Percentiles rank a stretch among this genome's conserved stretches.
Evolutionary conservation across 2,329 filamentous ascomycete species (phyloP).

Genomic region (Aspergillus eucalypticola): DNA sequence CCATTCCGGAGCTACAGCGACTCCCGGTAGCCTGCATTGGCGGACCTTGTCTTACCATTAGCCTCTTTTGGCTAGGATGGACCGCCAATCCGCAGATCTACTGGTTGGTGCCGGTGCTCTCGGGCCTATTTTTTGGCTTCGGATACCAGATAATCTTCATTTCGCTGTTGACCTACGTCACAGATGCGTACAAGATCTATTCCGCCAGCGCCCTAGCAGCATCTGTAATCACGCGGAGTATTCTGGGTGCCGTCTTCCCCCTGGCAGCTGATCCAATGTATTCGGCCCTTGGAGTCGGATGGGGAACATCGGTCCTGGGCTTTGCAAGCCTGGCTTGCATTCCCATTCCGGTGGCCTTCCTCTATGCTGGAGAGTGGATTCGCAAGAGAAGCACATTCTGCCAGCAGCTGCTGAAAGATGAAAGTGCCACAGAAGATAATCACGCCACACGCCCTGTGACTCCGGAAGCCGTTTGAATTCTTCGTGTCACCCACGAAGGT

Average conservation of each 20-base stretch:
- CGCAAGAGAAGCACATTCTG: conserved; percentile 34
- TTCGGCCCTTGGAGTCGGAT: conserved; percentile 38
- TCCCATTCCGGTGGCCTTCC: conserved; percentile 44
- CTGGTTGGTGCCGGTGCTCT: conserved; percentile 60
- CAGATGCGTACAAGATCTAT: conserved; percentile 67
- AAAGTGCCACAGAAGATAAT: conserved; percentile 14
- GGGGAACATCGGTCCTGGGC: conserved; percentile 45
- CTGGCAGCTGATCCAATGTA: conserved; percentile 48
- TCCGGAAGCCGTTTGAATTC: not conserved
- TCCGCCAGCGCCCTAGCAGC: conserved; percentile 60
- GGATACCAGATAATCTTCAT: conserved; percentile 66
- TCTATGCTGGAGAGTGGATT: conserved; percentile 30
- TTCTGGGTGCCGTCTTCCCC: conserved; percentile 59
- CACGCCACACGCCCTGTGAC: not conserved
- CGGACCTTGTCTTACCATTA: conserved; percentile 61
- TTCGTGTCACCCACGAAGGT: not conserved
- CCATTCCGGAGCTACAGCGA: conserved; percentile 60
- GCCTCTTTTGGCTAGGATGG: conserved; percentile 61
- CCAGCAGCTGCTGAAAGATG: conserved; percentile 29
- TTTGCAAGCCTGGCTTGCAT: conserved; percentile 42
- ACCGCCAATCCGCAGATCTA: conserved; percentile 51
- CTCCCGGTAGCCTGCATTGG: conserved; percentile 71
- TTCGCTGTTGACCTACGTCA: conserved; percentile 64
- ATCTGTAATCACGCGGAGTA: conserved; percentile 51
- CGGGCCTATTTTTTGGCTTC: conserved; percentile 62